Percentiles rank a stretch among this genome's conserved stretches.
Evolutionary conservation across 1,284 basidiomycete genomes (phyloP).

Genomic region (Ustilago sp.): DNA sequence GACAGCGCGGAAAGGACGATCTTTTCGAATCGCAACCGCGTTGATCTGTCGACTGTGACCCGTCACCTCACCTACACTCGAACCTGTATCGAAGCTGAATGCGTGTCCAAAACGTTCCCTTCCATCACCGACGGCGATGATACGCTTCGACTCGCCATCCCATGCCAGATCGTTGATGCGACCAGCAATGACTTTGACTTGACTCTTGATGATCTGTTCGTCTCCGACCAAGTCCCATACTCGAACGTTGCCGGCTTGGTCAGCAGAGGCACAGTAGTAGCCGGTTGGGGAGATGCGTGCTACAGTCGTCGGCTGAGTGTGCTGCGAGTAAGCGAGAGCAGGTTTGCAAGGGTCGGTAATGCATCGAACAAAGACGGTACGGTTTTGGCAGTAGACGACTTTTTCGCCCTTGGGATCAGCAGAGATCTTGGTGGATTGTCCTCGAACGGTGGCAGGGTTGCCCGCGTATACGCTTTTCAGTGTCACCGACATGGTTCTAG

Average conservation of each 20-base stretch:
- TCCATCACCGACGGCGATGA: conserved; percentile 96
- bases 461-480: conserved; percentile 42
- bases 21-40: conserved; percentile 87
- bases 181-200: conserved; percentile 79
- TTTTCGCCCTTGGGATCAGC: conserved; percentile 77
- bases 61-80: conserved; percentile 89
- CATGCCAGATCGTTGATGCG: conserved; percentile 92
- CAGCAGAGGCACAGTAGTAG: conserved; percentile 87
- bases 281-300: conserved; percentile 93
- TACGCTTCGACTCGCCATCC: conserved; percentile 92
- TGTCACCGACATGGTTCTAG: conserved; percentile 45
- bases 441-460: conserved; percentile 72
- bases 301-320: conserved; percentile 86
- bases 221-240: conserved; percentile 94
- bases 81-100: conserved; percentile 75
- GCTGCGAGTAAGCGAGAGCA: conserved; percentile 77
- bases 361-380: conserved; percentile 75
- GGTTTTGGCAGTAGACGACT: conserved; percentile 86
- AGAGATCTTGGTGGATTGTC: conserved; percentile 82
- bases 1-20: conserved; percentile 87
- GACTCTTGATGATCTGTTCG: conserved; percentile 83
- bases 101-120: conserved; percentile 77
- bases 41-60: conserved; percentile 96
- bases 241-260: conserved; percentile 72
- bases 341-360: conserved; percentile 70